Evolutionary conservation across 2,329 filamentous ascomycete species (phyloP), one percentile per base, ranked within the genome.

Genomic region (Orbilia blumenaviensis): DNA sequence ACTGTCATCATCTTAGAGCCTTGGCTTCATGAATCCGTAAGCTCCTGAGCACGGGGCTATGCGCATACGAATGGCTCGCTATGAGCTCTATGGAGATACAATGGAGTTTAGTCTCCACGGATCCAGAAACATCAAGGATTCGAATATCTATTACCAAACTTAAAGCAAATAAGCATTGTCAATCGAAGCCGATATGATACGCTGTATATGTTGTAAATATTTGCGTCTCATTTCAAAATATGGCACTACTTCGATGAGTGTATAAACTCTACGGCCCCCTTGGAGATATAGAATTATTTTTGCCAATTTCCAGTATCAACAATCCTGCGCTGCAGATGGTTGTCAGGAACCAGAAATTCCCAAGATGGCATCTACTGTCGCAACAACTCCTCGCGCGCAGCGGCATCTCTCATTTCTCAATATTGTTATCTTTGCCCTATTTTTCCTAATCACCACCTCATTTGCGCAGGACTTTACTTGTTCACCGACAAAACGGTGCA

Each of bases 381-480:
- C 14, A n/a, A n/a, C n/a, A n/a, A 23, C 8, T 18, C 12, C n/a
- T 21, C 48, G 2, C 12, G 12, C 10, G 6, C 27, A 29, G 50
- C 32, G 18, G 52, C 52, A 25, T 56, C 12, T n/a, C 25, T 25
- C 12, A 56, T 4, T 38, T 38, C 25, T 25, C 7, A 38, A 56
- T 38, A 23, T 56, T 4, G 21, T 54, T 54, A 34, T n/a, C 4
- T 38, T 56, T 38, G 2, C 23, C 7, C 18, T 56, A 5, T 36
- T 56, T 2, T 56, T 56, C n/a, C 32, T 56, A n/a, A 25, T 25
- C 18, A 38, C 29, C 21, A 25, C 32, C 1, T 38, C 52, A 36
- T n/a, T 56, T 27, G 52, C 52, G 9, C 52, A 56, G 10, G 52
- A 56, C 18, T 56, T 56, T 18, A 69, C 54, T 41, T 69, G 66